A percentile compares a stretch with the other conserved stretches of the same genome.
Conservation (phyloP, 1,139 yeast genomes). For the Yamadazyma mexicana region DNA sequence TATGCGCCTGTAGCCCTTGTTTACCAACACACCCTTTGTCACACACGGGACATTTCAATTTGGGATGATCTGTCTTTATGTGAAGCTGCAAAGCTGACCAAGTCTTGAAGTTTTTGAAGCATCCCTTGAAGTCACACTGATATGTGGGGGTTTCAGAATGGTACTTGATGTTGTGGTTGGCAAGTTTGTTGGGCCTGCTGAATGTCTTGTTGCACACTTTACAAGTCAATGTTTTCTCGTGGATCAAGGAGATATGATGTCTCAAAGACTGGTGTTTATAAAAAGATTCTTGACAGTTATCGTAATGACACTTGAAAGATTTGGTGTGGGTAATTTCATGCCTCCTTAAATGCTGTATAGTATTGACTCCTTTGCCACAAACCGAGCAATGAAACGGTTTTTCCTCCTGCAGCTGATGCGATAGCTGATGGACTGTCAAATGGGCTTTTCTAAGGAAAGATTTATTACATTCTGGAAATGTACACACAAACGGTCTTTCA, state of each 20-base stretch:
- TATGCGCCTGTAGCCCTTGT: constrained; percentile 68
- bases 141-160: constrained; percentile 59
- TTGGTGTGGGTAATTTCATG: constrained; percentile 80
- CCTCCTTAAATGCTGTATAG: constrained; percentile 77
- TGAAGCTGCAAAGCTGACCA: constrained; percentile 81
- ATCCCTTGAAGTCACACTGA: constrained; percentile 63
- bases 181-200: constrained; percentile 59
- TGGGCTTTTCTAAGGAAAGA: constrained; percentile 78
- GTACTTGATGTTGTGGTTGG: constrained; percentile 59
- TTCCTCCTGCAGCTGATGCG: constrained; percentile 54
- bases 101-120: constrained; percentile 61
- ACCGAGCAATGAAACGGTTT: constrained; percentile 75
- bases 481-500: constrained; percentile 74
- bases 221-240: constrained; percentile 55
- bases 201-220: constrained; percentile 59
- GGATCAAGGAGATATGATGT: constrained; percentile 68
- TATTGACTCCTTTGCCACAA: constrained; percentile 83
- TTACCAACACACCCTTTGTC: constrained; percentile 75
- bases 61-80: constrained; percentile 71
- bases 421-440: constrained; percentile 67
- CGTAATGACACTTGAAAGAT: constrained; percentile 62
- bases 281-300: constrained; percentile 65
- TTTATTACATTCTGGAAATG: constrained; percentile 52
- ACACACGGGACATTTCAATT: constrained; percentile 64
- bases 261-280: constrained; percentile 77